A percentile compares a stretch with the other conserved stretches of the same genome.
These are phyloP conservation scores for Phytophthora quininea DNA, from an alignment of 352 stramenopile species.

Conservation along the genomic window DNA sequence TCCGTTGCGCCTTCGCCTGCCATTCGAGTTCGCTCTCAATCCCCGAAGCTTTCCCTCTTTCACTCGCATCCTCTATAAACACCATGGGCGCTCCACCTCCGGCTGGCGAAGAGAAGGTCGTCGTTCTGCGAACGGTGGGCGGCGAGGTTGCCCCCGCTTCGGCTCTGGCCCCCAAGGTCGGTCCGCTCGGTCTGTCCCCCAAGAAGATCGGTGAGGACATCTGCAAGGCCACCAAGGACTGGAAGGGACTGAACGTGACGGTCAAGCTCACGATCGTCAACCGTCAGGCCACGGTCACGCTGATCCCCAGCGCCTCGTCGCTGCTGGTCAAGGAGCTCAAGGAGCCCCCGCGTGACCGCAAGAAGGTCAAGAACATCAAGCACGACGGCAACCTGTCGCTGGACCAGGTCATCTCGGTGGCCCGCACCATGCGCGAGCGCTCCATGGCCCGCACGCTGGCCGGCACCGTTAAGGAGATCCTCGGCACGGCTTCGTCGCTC, in stretches of 20 bases:
- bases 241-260: constrained; percentile 99
- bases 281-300: constrained; percentile 95
- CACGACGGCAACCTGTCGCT: constrained; percentile 99
- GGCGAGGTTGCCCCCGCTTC: constrained; percentile 99
- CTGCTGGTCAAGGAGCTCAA: constrained; percentile 99
- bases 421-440: constrained; percentile 96
- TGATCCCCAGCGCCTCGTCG: constrained; percentile 98
- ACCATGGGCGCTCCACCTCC: constrained; percentile 90
- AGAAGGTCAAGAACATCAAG: constrained; percentile 99
- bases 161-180: constrained; percentile 99
- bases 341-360: constrained; percentile 98
- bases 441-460: constrained; percentile 96
- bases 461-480: constrained; percentile 99
- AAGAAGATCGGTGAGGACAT: constrained; percentile 99
- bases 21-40: constrained; percentile 49
- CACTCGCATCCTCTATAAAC: constrained; percentile 89
- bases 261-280: constrained; percentile 99
- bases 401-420: constrained; percentile 99
- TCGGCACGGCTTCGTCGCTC: constrained; percentile 98
- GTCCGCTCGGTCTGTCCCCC: constrained; percentile 99
- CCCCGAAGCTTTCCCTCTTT: constrained; percentile 34
- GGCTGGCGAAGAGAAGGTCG: constrained; percentile 90
- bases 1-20: constrained; percentile 1
- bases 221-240: constrained; percentile 99
- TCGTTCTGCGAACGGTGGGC: constrained; percentile 99